Evolutionary conservation across 129 eudicot genomes (phyloP), one percentile per base, ranked within the genome.

Genomic region (Oenanthe sinensis): DNA sequence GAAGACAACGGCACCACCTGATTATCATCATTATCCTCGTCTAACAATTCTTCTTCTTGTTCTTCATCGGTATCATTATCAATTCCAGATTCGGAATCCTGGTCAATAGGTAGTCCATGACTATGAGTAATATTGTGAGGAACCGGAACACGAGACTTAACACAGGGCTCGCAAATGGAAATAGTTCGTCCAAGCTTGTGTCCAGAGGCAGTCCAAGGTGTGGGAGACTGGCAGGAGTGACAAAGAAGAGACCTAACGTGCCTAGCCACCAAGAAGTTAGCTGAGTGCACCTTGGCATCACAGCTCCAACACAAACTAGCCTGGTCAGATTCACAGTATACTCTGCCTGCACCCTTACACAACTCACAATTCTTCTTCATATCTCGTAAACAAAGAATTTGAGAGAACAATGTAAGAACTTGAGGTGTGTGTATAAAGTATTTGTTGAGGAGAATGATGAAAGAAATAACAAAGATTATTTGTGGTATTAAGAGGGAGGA

Each of bases 281-380:
- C 97, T 6, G 92, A 83, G 82, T 92, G 97, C 37, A 92, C 96
- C 49, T 72, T 84, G 20, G 86, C 79, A 40, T 92, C 97, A 74
- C 97, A 92, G 54, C 42, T 75, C 92, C 96, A 92, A 73, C 97
- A 92, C 79, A 92, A 69, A 50, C 82, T 82, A 22, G 96, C 97
- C 26, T 70, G 77, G 80, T 92, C 97, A 5, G 97, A 88, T 2
- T 85, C 96, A 43, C 97, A 92, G 85, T 81, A 77, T 0, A 84
- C 69, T 75, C 80, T 84, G 6, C 93, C 97, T 77, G 22, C 8
- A 1, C 82, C 65, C 74, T 82, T 83, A 58, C 97, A 92, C 11
- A 92, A 82, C 86, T 84, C 93, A 7, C 96, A 92, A 60, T 9
- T 58, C n/a, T 15, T 84, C 84, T 81, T 91, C 93, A 79, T 85